Conservation (phyloP, 1,284 basidiomycete species). For the Tylopilus sp. region DNA sequence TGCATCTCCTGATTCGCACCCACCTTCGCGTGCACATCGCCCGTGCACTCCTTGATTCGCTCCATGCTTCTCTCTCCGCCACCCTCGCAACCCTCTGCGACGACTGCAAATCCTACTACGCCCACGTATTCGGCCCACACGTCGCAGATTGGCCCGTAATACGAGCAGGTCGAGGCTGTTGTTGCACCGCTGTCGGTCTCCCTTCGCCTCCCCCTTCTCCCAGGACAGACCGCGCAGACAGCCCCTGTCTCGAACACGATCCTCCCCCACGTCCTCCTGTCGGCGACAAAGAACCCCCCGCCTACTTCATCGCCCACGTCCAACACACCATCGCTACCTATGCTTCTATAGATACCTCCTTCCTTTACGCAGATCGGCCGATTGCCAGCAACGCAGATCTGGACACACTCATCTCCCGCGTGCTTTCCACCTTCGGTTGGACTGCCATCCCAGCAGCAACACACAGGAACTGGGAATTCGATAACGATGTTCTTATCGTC, state of each 20-base stretch:
- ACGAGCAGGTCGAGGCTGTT: constrained; percentile 29
- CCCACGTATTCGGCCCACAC: constrained; percentile 33
- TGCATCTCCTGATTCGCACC: constrained; percentile 40
- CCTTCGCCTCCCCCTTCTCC: constrained; percentile 4
- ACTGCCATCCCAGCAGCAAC: constrained; percentile 12
- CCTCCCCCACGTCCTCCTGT: constrained; percentile 22
- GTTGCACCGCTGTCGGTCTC: constrained; percentile 25
- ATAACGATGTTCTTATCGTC: constrained; percentile 23
- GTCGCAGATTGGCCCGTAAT: constrained; percentile 33
- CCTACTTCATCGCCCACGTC: constrained; percentile 32
- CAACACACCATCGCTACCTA: constrained; percentile 24
- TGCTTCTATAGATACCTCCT: constrained; percentile 26
- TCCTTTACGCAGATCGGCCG: constrained; percentile 22
- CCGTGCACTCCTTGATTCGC: constrained; percentile 27
- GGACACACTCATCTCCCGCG: constrained; percentile 25
- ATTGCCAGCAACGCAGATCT: constrained; percentile 25
- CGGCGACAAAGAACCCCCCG: constrained; percentile 31
- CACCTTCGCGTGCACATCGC: constrained; percentile 28
- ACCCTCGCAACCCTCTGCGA: constrained; percentile 28
- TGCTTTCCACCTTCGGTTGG: constrained; percentile 29
- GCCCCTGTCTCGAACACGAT: constrained; percentile 16
- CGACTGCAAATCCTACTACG: constrained; percentile 31
- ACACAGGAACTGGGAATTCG: constrained; percentile 30
- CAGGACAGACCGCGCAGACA: constrained; percentile 8
- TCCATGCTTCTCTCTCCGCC: constrained; percentile 22